These are phyloP conservation scores for Alternaria postmessia DNA, from an alignment of 2,329 filamentous ascomycete species.

Conservation along the genomic window DNA sequence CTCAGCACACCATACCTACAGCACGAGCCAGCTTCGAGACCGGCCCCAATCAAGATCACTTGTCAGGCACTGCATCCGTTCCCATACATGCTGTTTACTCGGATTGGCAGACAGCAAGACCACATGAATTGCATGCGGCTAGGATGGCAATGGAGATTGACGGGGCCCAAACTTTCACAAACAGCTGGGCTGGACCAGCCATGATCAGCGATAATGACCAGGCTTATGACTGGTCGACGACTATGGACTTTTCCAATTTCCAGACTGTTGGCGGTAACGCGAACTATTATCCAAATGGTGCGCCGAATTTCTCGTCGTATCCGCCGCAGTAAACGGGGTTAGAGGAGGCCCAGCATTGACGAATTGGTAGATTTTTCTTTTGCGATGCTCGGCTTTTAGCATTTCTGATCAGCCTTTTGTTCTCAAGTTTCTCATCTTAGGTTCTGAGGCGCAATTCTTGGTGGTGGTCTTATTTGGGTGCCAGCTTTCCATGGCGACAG, in stretches of 20 bases:
- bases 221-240: background rate
- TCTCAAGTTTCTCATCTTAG: background rate
- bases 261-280: background rate
- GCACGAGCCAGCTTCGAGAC: background rate
- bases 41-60: background rate
- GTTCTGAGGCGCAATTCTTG: background rate
- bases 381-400: background rate
- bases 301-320: background rate
- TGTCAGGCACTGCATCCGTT: background rate
- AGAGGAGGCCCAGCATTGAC: no score
- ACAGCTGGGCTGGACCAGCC: background rate
- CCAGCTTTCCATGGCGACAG: background rate
- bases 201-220: constrained; percentile 8
- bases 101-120: background rate
- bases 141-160: constrained; percentile 7
- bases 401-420: background rate
- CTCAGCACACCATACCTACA: background rate
- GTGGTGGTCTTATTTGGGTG: background rate
- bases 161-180: constrained; percentile 1
- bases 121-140: constrained; percentile 2
- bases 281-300: no score
- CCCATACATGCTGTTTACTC: background rate
- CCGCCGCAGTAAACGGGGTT: background rate
- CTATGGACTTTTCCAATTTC: background rate
- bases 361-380: no score